Evolutionary conservation across 257 asterid genomes (phyloP).

Genomic region (Nicotiana noctiflora): DNA sequence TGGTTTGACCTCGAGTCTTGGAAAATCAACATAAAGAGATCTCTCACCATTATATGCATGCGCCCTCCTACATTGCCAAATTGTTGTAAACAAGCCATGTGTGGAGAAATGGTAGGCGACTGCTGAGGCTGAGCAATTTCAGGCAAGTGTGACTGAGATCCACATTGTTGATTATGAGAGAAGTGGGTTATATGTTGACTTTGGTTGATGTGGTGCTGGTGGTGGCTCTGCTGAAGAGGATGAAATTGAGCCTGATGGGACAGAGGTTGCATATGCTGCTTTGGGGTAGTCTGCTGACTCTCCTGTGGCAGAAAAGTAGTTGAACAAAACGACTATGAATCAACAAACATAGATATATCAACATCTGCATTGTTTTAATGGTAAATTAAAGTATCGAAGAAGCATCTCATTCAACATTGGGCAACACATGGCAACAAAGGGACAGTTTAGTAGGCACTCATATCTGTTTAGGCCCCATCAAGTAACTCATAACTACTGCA

Average conservation of each 20-base stretch:
- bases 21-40: not conserved
- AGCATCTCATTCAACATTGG: not conserved
- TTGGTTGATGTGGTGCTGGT: slow-evolving; percentile 60
- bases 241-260: slow-evolving; percentile 60
- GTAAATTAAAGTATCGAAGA: not conserved
- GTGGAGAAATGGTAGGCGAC: slow-evolving; percentile 52
- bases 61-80: slow-evolving; percentile 77
- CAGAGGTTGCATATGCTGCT: slow-evolving; percentile 59
- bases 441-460: not conserved
- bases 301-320: slow-evolving; percentile 28
- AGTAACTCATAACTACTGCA: not conserved
- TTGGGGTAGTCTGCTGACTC: slow-evolving; percentile 50
- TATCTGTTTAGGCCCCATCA: not conserved
- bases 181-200: slow-evolving; percentile 52
- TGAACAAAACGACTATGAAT: not conserved
- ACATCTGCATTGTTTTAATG: not conserved
- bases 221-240: slow-evolving; percentile 56
- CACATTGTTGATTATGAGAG: slow-evolving; percentile 66
- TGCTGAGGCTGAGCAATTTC: slow-evolving; percentile 74
- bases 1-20: not conserved
- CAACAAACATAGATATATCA: not conserved
- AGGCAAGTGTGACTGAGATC: slow-evolving; percentile 62
- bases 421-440: not conserved
- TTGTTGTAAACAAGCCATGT: slow-evolving; percentile 64
- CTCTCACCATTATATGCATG: slow-evolving; percentile 61